Evolutionary conservation across 2,329 filamentous ascomycete species (phyloP).

Genomic region (Fusarium armeniacum): DNA sequence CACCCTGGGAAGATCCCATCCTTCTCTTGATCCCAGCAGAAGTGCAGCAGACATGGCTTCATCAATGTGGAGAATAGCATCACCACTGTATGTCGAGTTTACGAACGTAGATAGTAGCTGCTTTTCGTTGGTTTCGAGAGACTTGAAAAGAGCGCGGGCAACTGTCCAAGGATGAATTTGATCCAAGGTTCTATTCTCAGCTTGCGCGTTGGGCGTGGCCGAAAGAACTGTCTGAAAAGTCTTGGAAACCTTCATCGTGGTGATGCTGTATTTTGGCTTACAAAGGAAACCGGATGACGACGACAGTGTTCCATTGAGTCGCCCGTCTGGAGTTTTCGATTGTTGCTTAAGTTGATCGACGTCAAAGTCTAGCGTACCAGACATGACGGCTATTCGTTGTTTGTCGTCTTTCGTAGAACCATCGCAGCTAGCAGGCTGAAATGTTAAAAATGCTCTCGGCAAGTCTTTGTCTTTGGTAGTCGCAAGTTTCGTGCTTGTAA

Average conservation of each 20-base stretch:
- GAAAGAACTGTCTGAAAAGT: constrained; percentile 35
- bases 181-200: constrained; percentile 37
- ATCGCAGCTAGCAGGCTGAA: constrained; percentile 41
- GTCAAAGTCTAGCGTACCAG: constrained; percentile 39
- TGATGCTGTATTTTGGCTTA: constrained; percentile 43
- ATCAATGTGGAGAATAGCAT: constrained; percentile 51
- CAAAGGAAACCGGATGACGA: constrained; percentile 42
- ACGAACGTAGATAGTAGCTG: constrained; percentile 16
- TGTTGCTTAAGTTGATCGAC: constrained; percentile 33
- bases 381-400: constrained; percentile 45
- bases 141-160: constrained; percentile 41
- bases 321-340: constrained; percentile 25
- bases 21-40: constrained; percentile 46
- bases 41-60: constrained; percentile 54
- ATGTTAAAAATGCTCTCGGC: constrained; percentile 33
- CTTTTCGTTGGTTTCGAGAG: constrained; percentile 20
- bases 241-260: constrained; percentile 38
- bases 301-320: constrained; percentile 28
- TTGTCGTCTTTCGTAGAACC: constrained; percentile 34
- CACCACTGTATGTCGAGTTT: constrained; percentile 40
- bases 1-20: constrained; percentile 37
- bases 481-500: constrained; percentile 38
- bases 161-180: constrained; percentile 43
- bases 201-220: constrained; percentile 4
- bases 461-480: constrained; percentile 29